A percentile compares a stretch with the other conserved stretches of the same genome.
Conservation (phyloP, 2,329 filamentous ascomycete species). For the Diaporthe caulivora region DNA sequence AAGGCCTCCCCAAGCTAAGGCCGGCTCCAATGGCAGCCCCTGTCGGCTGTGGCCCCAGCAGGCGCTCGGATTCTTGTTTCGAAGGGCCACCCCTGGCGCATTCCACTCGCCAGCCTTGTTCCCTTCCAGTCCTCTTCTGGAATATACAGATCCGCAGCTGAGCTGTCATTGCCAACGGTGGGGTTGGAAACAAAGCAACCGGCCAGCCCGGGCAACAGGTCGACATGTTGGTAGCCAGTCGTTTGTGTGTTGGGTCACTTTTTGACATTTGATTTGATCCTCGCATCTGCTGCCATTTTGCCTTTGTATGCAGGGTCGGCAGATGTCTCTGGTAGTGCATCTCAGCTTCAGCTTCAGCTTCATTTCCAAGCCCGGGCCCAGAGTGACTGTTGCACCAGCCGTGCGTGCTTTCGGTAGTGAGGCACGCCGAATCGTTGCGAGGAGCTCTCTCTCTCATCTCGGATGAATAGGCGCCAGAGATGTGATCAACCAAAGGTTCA, state of each 20-base stretch:
- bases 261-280: slow-evolving; percentile 15
- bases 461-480: slow-evolving; percentile 22
- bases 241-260: neutral
- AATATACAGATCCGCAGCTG: neutral
- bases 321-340: slow-evolving; percentile 11
- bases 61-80: slow-evolving; percentile 19
- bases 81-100: slow-evolving; percentile 17
- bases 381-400: slow-evolving; percentile 6
- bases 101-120: slow-evolving; percentile 16
- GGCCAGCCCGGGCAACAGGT: neutral
- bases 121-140: neutral
- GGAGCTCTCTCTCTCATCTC: neutral
- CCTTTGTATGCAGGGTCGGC: neutral
- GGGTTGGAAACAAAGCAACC: slow-evolving; percentile 15
- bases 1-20: neutral
- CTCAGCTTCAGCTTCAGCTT: no score
- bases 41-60: neutral
- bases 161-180: neutral
- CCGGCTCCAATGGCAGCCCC: slow-evolving; percentile 5
- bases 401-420: neutral
- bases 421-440: slow-evolving; percentile 21
- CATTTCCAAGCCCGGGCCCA: slow-evolving; percentile 4
- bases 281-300: neutral
- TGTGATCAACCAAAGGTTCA: neutral
- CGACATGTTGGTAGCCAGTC: neutral